Evolutionary conservation across 257 asterid species (phyloP), one percentile per base, ranked within the genome.

Genomic region (Solanum boliviense): DNA sequence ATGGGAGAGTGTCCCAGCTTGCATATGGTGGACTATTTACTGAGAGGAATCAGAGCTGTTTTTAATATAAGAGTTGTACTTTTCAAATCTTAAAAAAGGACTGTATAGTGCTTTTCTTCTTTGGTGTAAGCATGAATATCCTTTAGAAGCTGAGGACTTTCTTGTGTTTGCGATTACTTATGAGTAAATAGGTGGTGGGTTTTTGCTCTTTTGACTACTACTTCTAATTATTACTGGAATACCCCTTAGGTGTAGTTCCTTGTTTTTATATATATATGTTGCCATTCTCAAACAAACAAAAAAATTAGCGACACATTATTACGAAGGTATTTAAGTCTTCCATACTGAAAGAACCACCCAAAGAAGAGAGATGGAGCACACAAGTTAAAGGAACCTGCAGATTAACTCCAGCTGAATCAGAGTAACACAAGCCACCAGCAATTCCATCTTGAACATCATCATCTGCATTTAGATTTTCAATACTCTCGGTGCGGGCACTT

Each of bases 341-440:
- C 85, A 46, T 81, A 81, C 34, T 81, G 39, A 46, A 46, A 81
- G 67, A n/a, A 81, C 67, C 27, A 46, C 67, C 38, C 41, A 81
- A 29, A 81, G 18, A 81, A 81, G 85, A 81, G 85, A 16, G 67
- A 46, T 44, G 85, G 27, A 81, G 41, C 39, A 81, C 25, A 81
- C 68, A 29, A 81, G 85, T 46, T 81, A 81, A 44, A 81, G 27
- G 85, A 81, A 97, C 99, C 99, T 97, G 99, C 90, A 97, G 91
- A 94, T 95, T 95, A 85, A 97, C 94, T 90, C 97, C 98, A 25
- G 94, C 44, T 27, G 99, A 92, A 90, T 97, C 99, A 79, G 98
- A 91, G 91, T 92, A 97, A 89, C 96, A 92, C 95, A 97, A 92
- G 70, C 99, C 99, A 91, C 99, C 96, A 89, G 96, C 92, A 91